phyloP scores from a whole-genome alignment of 148 eudicot genomes.

The Dysphania ambrosioides region DNA sequence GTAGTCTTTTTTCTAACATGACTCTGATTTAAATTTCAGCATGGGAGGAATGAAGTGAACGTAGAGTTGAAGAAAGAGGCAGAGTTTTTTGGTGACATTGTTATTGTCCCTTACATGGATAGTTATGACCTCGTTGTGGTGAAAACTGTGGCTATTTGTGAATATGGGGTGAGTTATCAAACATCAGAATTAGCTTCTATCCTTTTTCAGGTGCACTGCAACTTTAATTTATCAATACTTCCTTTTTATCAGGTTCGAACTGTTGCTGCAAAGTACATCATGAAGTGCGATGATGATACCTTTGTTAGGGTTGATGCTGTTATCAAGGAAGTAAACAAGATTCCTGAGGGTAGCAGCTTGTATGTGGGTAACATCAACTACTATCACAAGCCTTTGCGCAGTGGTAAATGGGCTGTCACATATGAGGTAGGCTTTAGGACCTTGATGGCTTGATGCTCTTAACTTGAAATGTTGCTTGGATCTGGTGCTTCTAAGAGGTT shows the following conservation, averaged over 20 bases:
- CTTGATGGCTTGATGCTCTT: not conserved
- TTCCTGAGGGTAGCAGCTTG: slow-evolving; percentile 55
- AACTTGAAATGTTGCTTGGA: not conserved
- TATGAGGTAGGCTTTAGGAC: slow-evolving; percentile 60
- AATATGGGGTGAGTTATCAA: slow-evolving; percentile 67
- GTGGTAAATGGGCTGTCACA: slow-evolving; percentile 98
- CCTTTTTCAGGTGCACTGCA: not conserved
- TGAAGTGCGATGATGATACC: slow-evolving; percentile 98
- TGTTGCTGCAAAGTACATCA: slow-evolving; percentile 71
- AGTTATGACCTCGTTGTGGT: slow-evolving; percentile 86
- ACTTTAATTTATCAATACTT: not conserved
- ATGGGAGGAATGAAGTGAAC: slow-evolving; percentile 74
- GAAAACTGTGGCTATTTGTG: slow-evolving; percentile 87
- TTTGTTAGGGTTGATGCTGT: slow-evolving; percentile 81
- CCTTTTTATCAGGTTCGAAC: slow-evolving; percentile 51
- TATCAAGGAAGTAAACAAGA: slow-evolving; percentile 52
- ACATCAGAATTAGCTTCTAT: not conserved
- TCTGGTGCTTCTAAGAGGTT: not conserved
- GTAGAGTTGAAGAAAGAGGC: slow-evolving; percentile 81
- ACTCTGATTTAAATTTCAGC: slow-evolving; percentile 36
- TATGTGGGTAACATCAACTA: slow-evolving; percentile 85
- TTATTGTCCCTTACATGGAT: slow-evolving; percentile 85
- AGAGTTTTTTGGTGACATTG: slow-evolving; percentile 77
- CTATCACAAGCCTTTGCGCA: slow-evolving; percentile 76
- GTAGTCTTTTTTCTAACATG: slow-evolving; percentile 16